A percentile compares a stretch with the other conserved stretches of the same genome.
Conservation (phyloP, 345 rosid genomes). For the Triadica sebifera region DNA sequence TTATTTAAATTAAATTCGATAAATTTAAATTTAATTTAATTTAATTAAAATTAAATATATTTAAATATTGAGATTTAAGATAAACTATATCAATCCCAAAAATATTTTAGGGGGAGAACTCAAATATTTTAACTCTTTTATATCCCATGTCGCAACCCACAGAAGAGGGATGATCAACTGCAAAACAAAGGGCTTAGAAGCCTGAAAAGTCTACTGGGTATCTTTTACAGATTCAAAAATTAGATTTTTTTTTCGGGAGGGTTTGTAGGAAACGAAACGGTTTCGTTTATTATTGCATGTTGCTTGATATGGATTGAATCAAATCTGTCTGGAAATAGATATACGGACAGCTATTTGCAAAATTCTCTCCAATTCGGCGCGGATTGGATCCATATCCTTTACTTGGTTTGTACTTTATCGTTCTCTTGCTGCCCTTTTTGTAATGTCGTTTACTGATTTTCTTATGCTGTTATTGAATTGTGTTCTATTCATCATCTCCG, state of each 20-base stretch:
- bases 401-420: conserved; percentile 11
- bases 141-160: neutral
- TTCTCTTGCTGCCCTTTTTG: neutral
- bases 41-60: no score
- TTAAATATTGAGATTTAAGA: no score
- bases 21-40: no score
- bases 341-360: no score
- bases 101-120: no score
- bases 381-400: conserved; percentile 12
- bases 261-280: neutral
- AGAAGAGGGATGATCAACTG: neutral
- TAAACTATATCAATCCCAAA: no score
- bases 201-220: neutral
- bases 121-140: no score
- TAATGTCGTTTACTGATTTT: neutral
- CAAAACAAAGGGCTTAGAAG: no score
- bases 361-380: neutral
- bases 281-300: neutral
- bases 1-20: no score
- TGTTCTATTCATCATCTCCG: neutral
- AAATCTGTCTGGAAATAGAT: neutral
- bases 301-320: neutral
- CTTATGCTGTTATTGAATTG: neutral
- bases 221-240: neutral
- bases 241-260: neutral